Evolutionary conservation across 2,329 filamentous ascomycete genomes (phyloP).

Genomic region (Bipolaris oryzae): DNA sequence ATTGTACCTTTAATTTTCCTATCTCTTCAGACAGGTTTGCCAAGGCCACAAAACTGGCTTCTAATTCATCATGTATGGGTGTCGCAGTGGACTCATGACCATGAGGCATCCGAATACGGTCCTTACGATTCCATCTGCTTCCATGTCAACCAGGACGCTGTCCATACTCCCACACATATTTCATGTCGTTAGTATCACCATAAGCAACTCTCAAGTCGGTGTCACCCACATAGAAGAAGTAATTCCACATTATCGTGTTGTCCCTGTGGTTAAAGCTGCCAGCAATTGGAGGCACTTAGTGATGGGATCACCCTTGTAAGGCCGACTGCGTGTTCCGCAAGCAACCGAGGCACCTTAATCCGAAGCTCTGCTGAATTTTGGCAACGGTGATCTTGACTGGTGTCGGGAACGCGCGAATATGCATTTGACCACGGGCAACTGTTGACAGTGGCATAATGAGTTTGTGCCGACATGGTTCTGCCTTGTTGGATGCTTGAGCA

Average conservation of each 20-base stretch:
- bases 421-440: not conserved
- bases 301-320: constrained; percentile 2
- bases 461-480: not conserved
- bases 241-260: not conserved
- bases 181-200: not conserved
- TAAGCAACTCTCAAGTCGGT: not conserved
- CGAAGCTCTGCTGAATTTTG: not conserved
- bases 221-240: not conserved
- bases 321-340: constrained; percentile 9
- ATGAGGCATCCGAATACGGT: not conserved
- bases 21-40: not conserved
- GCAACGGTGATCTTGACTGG: not conserved
- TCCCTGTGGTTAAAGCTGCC: not conserved
- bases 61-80: not conserved
- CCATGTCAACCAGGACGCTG: not conserved
- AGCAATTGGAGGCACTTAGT: constrained; percentile 3
- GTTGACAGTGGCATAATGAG: not conserved
- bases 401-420: not conserved
- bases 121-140: not conserved
- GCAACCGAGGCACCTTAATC: constrained; percentile 6
- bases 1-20: too few relatives aligned
- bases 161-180: not conserved
- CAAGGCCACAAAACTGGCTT: not conserved
- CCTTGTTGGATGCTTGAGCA: not conserved
- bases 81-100: not conserved